phyloP scores from a whole-genome alignment of 179 eudicot genomes.

The Kewa caespitosa region DNA sequence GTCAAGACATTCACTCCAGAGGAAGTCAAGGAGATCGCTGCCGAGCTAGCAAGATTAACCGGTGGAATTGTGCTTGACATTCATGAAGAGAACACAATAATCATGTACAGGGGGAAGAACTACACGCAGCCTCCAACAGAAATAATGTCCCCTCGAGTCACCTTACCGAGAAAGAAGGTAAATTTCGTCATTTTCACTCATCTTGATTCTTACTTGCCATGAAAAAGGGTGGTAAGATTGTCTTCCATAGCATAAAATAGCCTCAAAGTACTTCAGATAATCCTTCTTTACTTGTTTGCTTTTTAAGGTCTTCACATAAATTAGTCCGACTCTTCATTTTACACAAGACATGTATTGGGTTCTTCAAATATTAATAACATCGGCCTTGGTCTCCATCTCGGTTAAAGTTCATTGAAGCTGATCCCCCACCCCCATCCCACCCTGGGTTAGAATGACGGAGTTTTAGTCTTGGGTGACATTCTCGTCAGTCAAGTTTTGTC shows the following conservation, averaged over 20 bases:
- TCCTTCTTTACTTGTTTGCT: neutral
- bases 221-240: neutral
- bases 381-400: neutral
- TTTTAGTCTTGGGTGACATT: neutral
- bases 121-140: slow-evolving; percentile 96
- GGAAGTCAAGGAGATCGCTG: slow-evolving; percentile 88
- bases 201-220: slow-evolving; percentile 9
- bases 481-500: too few species aligned
- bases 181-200: neutral
- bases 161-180: slow-evolving; percentile 89
- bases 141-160: slow-evolving; percentile 85
- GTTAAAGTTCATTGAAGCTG: neutral
- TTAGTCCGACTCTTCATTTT: neutral
- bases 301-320: neutral
- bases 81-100: slow-evolving; percentile 75
- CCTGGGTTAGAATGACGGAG: neutral
- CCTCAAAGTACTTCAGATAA: neutral
- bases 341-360: neutral
- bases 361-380: too few species aligned
- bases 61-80: slow-evolving; percentile 95
- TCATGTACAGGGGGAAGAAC: slow-evolving; percentile 96
- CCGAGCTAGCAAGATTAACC: slow-evolving; percentile 79
- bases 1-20: slow-evolving; percentile 84
- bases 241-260: neutral
- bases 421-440: neutral